Evolutionary conservation across 2,329 filamentous ascomycete genomes (phyloP), one percentile per base, ranked within the genome.

Genomic region (Fusarium equiseti): DNA sequence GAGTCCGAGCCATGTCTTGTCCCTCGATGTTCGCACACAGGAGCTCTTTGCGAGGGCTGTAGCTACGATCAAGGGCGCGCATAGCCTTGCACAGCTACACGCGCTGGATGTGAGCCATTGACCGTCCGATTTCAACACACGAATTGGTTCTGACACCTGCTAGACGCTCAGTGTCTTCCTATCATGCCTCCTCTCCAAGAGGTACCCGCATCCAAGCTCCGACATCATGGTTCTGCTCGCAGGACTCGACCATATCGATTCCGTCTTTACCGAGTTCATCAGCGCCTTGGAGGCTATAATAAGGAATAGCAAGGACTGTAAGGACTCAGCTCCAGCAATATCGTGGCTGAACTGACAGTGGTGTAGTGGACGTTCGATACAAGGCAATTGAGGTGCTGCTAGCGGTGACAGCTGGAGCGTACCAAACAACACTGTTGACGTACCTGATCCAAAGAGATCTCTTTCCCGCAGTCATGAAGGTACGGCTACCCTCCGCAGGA

Each of bases 361-460:
- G 22, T n/a, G 31, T 72, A 95, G 92, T 92, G 76, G 88, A 92
- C 42, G 78, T 96, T 54, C 90, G 95, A 61, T 87, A 90, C 72
- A 94, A 93, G 78, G 95, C 95, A 10, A 88, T 98, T 31, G 87
- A 92, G 73, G 91, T 93, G 45, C 90, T 95, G 10, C 86, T 98
- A 63, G 91, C 94, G 16, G 90, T 97, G 59, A 92, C 94, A 9
- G 93, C 95, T 12, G 95, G 95, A n/a, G 95, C 95, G 60, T 98
- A 98, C 79, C 94, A 97, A 81, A 98, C 96, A 6, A 96, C 94
- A 50, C 86, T 99, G 24, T 87, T 98, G 58, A 97, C 95, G 2
- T 99, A 98, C 81, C 94, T 99, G 77, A 96, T 96, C 43, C 95
- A 98, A 77, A 87, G 94, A 72, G 96, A 99, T 78, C 86, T 98